phyloP scores from a whole-genome alignment of 164 flowering plant species.

The Tetrastigma voinierianum region DNA sequence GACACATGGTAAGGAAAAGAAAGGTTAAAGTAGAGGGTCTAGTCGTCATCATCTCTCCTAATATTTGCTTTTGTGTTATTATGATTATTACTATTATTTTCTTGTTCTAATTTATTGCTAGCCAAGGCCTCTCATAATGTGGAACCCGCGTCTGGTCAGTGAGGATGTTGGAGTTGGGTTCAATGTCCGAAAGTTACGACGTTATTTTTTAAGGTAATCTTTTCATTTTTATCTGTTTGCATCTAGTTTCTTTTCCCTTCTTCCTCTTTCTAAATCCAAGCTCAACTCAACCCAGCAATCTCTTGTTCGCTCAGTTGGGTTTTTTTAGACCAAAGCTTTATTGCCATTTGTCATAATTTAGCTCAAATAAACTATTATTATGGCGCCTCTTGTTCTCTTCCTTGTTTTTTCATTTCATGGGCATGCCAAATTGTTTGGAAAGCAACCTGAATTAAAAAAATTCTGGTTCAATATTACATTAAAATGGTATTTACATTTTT shows the following conservation, averaged over 20 bases:
- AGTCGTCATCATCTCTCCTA: too few species aligned
- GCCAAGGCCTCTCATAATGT: conserved; percentile 98
- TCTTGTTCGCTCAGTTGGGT: neutral
- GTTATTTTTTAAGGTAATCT: conserved; percentile 72
- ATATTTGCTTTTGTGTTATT: too few species aligned
- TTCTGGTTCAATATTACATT: neutral
- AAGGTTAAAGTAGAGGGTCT: too few species aligned
- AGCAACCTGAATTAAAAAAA: neutral
- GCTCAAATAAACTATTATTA: too few species aligned
- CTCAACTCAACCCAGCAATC: neutral
- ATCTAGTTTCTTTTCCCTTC: neutral
- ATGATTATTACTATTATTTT: neutral
- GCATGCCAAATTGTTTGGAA: neutral
- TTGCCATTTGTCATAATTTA: too few species aligned
- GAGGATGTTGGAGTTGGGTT: conserved; percentile 97
- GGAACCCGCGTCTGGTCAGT: conserved; percentile 96
- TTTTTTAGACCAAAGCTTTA: too few species aligned
- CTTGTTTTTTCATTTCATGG: neutral
- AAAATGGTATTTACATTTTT: neutral
- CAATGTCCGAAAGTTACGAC: conserved; percentile 79
- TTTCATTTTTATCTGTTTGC: neutral
- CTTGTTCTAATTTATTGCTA: conserved; percentile 26
- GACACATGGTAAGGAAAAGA: too few species aligned
- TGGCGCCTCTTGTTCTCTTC: neutral
- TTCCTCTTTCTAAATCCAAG: neutral